These are phyloP conservation scores for Fragilariopsis cylindrus DNA, from an alignment of 108 stramenopile species.

Conservation along the genomic window DNA sequence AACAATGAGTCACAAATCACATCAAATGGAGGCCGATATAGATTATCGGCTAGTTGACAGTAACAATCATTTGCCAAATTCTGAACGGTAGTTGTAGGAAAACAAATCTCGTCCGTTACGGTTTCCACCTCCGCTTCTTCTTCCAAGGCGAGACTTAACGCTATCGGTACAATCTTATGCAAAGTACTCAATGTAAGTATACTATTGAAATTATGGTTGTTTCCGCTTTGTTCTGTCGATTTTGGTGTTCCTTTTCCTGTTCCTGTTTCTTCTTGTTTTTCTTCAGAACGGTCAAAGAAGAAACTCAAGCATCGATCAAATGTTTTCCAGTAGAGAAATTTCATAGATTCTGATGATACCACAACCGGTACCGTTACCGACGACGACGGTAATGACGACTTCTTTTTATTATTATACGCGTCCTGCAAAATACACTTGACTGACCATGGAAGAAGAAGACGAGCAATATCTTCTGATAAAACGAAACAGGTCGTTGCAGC, in stretches of 20 bases:
- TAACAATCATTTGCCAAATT: constrained; percentile 15
- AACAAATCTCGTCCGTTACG: neutral
- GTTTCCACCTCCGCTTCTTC: neutral
- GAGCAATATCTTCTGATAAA: constrained; percentile 13
- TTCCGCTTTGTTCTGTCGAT: neutral
- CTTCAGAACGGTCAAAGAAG: neutral
- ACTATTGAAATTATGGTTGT: neutral
- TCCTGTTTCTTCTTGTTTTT: neutral
- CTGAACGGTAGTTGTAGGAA: neutral
- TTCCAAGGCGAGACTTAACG: constrained; percentile 15
- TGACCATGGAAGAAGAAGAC: constrained; percentile 35
- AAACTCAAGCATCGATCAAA: neutral
- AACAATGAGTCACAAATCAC: constrained; percentile 35
- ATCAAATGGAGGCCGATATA: constrained; percentile 44
- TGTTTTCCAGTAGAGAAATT: constrained; percentile 12
- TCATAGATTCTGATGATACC: neutral
- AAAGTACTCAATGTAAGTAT: constrained; percentile 27
- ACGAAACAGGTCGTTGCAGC: neutral
- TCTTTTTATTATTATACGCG: neutral
- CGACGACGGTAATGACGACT: neutral
- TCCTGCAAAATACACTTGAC: constrained; percentile 23
- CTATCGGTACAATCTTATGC: constrained; percentile 46
- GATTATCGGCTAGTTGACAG: constrained; percentile 25
- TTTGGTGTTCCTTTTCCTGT: constrained; percentile 6
- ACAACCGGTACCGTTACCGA: no score